Percentiles rank a stretch among this genome's conserved stretches.
These are phyloP conservation scores for Xylariaceae sp. DNA, from an alignment of 2,329 filamentous ascomycete genomes.

Conservation along the genomic window DNA sequence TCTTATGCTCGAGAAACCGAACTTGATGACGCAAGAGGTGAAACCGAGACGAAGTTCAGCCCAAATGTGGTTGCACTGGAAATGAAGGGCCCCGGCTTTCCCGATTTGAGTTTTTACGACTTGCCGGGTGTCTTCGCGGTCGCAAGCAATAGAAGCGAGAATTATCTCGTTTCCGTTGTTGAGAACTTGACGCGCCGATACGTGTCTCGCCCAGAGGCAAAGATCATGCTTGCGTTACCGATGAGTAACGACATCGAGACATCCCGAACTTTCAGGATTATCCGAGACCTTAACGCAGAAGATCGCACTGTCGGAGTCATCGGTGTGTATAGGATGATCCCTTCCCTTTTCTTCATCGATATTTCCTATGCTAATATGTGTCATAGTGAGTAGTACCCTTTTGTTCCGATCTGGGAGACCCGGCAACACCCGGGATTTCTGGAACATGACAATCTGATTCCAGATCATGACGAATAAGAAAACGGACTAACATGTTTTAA, in stretches of 20 bases:
- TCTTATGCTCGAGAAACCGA: constrained; percentile 33
- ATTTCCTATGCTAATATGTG: too few relatives aligned
- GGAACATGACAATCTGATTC: too few relatives aligned
- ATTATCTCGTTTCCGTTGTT: constrained; percentile 66
- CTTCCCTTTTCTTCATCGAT: too few relatives aligned
- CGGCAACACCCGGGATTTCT: too few relatives aligned
- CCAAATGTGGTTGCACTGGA: constrained; percentile 74
- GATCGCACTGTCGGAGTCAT: constrained; percentile 65
- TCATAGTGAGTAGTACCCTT: too few relatives aligned
- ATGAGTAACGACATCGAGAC: constrained; percentile 74
- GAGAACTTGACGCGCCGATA: constrained; percentile 65
- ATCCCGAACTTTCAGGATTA: constrained; percentile 62
- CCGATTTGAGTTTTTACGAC: constrained; percentile 75
- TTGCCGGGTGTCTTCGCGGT: constrained; percentile 75
- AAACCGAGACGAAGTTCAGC: constrained; percentile 62
- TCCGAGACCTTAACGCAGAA: constrained; percentile 52
- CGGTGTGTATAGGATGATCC: too few relatives aligned
- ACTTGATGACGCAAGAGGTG: constrained; percentile 36
- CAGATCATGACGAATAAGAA: too few relatives aligned
- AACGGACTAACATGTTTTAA: too few relatives aligned
- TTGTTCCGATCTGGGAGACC: too few relatives aligned
- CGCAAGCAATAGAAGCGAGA: constrained; percentile 55
- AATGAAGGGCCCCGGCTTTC: constrained; percentile 63
- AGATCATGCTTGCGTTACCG: constrained; percentile 71
- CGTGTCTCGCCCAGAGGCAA: constrained; percentile 60